Evolutionary conservation across 805 yeast genomes (phyloP), one percentile per base, ranked within the genome.

Genomic region (Candida silvicultrix): DNA sequence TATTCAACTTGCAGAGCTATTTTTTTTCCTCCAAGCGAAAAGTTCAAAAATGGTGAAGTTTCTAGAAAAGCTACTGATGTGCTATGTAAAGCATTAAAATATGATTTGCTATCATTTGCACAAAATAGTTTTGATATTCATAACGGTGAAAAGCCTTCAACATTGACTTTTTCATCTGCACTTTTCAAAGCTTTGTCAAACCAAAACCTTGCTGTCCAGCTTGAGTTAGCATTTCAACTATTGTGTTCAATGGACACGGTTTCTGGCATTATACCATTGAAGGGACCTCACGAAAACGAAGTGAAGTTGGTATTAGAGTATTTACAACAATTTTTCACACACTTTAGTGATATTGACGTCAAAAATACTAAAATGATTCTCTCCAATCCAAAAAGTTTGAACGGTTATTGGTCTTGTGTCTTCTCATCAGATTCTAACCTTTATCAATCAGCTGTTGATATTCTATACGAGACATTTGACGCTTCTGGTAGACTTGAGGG

Each of bases 401-500:
- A 62, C n/a, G 85, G 90, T 0, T 73, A 85, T 46, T 85, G 95
- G 87, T 74, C 89, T 1, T 80, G 87, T 58, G 66, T 87, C 2
- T 78, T 88, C 45, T 79, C 90, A 0, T 79, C 89, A 0, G 70
- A 75, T 42, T 68, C 68, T 20, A 66, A 65, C 16, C 63, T 83
- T 4, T 83, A 81, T 48, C 89, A 87, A 57, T 73, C 83, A 1
- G 84, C 90, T 1, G 73, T 85, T 6, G 83, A 83, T 50, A 71
- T 88, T 19, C 60, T 89, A 3, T 83, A 85, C 55, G 92, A 86
- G 52, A 78, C 86, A 0, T 85, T 78, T 61, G 95, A 89, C 60
- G 86, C 82, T 14, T 81, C 79, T 45, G 96, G 90, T 16, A 75
- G 97, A 56, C 65, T 78, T 32, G 95, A 86, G 61, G 88, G 89